Evolutionary conservation across 305 asterid genomes (phyloP), one percentile per base, ranked within the genome.

Genomic region (Rubia tinctorum): DNA sequence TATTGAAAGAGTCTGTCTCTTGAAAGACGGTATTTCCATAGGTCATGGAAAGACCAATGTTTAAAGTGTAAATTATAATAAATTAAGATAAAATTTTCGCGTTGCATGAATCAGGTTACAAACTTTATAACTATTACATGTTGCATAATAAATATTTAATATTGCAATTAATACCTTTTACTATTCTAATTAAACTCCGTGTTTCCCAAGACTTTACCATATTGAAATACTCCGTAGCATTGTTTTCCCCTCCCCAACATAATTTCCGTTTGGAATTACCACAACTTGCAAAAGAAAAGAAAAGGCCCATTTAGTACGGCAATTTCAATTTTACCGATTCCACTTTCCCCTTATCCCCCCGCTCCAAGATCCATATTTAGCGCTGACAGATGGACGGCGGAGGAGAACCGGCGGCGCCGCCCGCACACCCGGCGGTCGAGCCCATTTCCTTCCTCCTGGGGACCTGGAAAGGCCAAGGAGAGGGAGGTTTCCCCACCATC

Each of bases 401-500:
- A 20, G 65, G 40, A 53, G 58, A 39, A 22, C 66, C 72, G 44
- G 25, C 69, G 71, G 0, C 73, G 34, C 47, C 73, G 5, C 6
- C 18, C 1, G 6, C 47, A 6, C 96, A 90, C 72, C 90, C 90
- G 58, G 79, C 82, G 27, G 87, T 87, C 39, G 75, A 77, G 65
- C 87, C 92, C 53, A 72, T 90, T 15, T 75, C 89, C n/a, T 84
- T 78, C 75, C 73, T 89, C 64, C 73, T 88, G 27, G 96, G 96
- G 30, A 85, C 85, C 0, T 89, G 96, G 96, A 88, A 71, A 82
- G 91, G 96, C 40, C 79, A 86, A 74, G 91, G 94, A 0, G 82
- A 83, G 51, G 94, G 92, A 10, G 71, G 75, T 73, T 90, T 79
- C 58, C 94, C 92, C 49, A 87, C 92, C 37, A 83, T 88, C 66